Evolutionary conservation across 345 rosid genomes (phyloP), one percentile per base, ranked within the genome.

Genomic region (Theobroma cacao): DNA sequence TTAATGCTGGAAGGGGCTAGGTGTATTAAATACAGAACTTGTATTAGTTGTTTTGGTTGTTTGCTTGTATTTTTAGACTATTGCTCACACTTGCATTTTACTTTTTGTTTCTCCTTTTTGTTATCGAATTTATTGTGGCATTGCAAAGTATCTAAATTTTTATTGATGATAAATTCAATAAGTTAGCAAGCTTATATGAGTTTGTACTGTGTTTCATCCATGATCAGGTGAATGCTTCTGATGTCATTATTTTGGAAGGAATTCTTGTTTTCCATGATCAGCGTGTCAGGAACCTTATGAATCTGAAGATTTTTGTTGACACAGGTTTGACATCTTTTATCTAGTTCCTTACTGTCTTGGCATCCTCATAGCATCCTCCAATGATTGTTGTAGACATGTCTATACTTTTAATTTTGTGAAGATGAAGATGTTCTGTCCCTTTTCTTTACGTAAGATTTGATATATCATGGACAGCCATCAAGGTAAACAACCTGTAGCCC

Each of bases 271-370:
- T 97, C 71, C 98, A 97, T 84, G 98, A 97, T 77, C 92, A 87
- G 47, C 90, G 83, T 76, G 98, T 97, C 80, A 93, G 99, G 53
- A 89, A 90, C 84, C 85, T 91, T 76, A 97, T 97, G 99, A 87
- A 91, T 81, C 89, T 97, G 99, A 97, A 94, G 88, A 97, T 97
- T 73, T 97, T 97, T 74, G 99, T 97, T 52, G 99, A 97, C 81
- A 87, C 99, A 85, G 98, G 99, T 97, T 68, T 66, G 82, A 68
- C 56, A 74, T 72, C 55, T 59, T 74, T 78, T 15, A 45, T 24
- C 34, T 75, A 48, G 65, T 63, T 68, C 36, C 65, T 76, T 64
- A 43, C 72, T 28, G 65, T 70, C 58, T 7, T 70, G 78, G 15
- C 72, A 72, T 80, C 31, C 65, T 70, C 58, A 10, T 70, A 79